Base-by-base conservation (phyloP, 2,329 filamentous ascomycete genomes). In the Ophiobolus disseminans region DNA sequence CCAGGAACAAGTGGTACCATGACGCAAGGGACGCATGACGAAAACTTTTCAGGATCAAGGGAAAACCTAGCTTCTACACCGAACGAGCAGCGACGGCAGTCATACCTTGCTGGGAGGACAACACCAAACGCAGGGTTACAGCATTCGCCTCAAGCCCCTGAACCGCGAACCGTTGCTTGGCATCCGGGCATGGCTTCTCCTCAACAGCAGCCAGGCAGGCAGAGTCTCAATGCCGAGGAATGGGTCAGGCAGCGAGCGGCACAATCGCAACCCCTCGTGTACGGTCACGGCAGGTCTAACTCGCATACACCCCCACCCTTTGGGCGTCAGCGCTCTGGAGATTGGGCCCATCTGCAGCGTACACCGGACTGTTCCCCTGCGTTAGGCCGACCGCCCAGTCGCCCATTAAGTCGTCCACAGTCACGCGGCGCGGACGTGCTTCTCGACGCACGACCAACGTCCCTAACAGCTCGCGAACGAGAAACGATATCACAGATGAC, bases 401-500 rank as follows among this genome's bases (percentile, higher is more conserved):
- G 68, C n/a, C 62, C 65, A 25, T 58, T 69, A 10, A 72, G 62
- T 42, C 69, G 73, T 16, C 73, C 85, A 2, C 75, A 76, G 40
- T 90, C 87, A 10, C 82, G 85, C 35, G 83, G 84, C 9, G 79
- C 86, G 8, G 79, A 76, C 31, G 70, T 73, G 3, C 67, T 82
- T 47, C 72, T 87, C 16, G 77, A 77, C 39, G 80, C 84, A 56
- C 74, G 81, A 19, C 79, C 82, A 7, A 74, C 77, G 0, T 83
- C 87, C 48, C 79, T 96, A n/a, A 91, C 89, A 16, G 91, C 91
- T 14, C 85, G 88, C 13, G 91, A 96, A 72, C 91, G 69, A 90
- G 95, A 73, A 88, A 95, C 59, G 82, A 96, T n/a, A 89, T 91
- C 8, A 85, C 89, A 28, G n/a, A 80, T 90, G 60, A 96, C 91